Evolutionary conservation across 2,329 filamentous ascomycete species (phyloP).

Genomic region (Lecanoromycetidae sp.): DNA sequence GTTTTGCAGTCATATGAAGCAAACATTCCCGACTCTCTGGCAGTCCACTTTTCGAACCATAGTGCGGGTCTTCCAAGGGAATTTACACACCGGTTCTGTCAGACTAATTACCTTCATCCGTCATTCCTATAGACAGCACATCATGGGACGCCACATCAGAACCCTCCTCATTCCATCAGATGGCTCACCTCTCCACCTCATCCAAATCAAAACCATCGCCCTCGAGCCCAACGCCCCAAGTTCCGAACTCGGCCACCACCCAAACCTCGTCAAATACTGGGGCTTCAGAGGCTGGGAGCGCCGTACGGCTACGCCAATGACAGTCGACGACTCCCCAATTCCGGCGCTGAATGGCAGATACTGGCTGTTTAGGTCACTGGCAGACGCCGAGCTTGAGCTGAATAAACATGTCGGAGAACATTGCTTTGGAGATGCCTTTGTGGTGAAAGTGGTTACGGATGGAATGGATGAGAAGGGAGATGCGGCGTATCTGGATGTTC

Average conservation of each 20-base stretch:
- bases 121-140: not conserved
- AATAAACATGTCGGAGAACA: not conserved
- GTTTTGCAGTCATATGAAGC: too few relatives aligned
- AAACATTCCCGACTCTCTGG: too few relatives aligned
- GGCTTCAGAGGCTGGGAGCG: not conserved
- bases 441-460: not conserved
- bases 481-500: slow-evolving; percentile 5
- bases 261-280: slow-evolving; percentile 2
- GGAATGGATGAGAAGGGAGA: not conserved
- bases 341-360: not conserved
- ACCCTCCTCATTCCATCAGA: slow-evolving; percentile 4
- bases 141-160: not conserved
- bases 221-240: not conserved
- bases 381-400: not conserved
- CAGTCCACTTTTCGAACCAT: too few relatives aligned
- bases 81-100: too few relatives aligned
- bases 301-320: not conserved
- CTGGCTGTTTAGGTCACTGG: not conserved
- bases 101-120: too few relatives aligned
- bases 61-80: too few relatives aligned
- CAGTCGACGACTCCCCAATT: not conserved
- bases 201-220: not conserved
- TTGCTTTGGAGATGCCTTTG: not conserved
- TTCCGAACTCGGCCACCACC: not conserved
- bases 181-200: not conserved